Evolutionary conservation across 139 green algal genomes (phyloP).

Genomic region (Ostreobium quekettii): DNA sequence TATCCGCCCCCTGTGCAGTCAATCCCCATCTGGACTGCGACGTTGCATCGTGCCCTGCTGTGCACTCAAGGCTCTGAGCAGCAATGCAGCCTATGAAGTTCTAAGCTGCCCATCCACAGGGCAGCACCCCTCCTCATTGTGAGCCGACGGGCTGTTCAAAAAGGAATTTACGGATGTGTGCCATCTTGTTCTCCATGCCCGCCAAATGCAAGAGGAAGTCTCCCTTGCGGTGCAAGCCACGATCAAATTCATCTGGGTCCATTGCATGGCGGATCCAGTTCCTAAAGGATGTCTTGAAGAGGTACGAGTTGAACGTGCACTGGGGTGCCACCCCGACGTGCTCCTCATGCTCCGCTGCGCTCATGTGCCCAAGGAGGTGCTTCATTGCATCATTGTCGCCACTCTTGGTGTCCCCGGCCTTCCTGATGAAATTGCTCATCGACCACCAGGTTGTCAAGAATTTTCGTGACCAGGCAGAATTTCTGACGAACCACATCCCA

Average conservation of each 20-base stretch:
- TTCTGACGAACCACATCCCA: slow-evolving; percentile 37
- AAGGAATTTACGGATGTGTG: slow-evolving; percentile 8
- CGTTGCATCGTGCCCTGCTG: too few relatives aligned
- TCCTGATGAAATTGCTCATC: slow-evolving; percentile 25
- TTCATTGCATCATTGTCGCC: slow-evolving; percentile 46
- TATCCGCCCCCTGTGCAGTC: too few relatives aligned
- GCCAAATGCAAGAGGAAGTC: slow-evolving; percentile 38
- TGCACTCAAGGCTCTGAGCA: too few relatives aligned
- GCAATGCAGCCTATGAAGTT: too few relatives aligned
- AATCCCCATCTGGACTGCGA: too few relatives aligned
- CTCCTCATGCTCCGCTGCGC: not conserved
- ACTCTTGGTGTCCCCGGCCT: slow-evolving; percentile 26
- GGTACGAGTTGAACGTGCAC: slow-evolving; percentile 43
- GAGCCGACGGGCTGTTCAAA: too few relatives aligned
- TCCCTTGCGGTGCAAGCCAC: slow-evolving; percentile 20
- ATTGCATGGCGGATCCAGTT: slow-evolving; percentile 21
- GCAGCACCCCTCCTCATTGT: too few relatives aligned
- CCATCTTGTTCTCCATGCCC: slow-evolving; percentile 28
- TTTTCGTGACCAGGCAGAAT: slow-evolving; percentile 24
- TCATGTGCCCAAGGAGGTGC: slow-evolving; percentile 18
- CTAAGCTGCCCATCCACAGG: too few relatives aligned
- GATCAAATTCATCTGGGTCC: not conserved
- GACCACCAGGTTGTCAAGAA: slow-evolving; percentile 37
- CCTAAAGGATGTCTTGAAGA: slow-evolving; percentile 25
- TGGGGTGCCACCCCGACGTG: slow-evolving; percentile 29